phyloP scores from a whole-genome alignment of 768 basidiomycete genomes.

The Gymnopilus junonius region DNA sequence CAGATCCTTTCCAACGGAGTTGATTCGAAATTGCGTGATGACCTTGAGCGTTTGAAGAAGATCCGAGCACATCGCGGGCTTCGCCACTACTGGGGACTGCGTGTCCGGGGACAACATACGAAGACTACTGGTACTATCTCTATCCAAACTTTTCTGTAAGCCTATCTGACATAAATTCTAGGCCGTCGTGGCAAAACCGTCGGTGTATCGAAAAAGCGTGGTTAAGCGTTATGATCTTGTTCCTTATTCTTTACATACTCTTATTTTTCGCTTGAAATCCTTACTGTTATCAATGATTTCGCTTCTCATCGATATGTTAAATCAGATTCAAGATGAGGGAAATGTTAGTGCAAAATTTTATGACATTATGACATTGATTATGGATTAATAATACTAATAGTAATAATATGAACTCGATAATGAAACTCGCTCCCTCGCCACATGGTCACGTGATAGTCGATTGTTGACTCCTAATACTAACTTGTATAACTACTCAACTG shows the following conservation, averaged over 20 bases:
- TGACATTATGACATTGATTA: too few relatives aligned
- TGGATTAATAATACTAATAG: too few relatives aligned
- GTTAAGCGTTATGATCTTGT: slow-evolving; percentile 33
- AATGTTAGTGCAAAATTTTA: too few relatives aligned
- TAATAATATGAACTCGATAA: too few relatives aligned
- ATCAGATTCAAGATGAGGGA: too few relatives aligned
- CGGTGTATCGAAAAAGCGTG: slow-evolving; percentile 93
- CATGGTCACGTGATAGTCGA: too few relatives aligned
- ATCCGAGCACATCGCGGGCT: slow-evolving; percentile 96
- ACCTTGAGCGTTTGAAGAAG: slow-evolving; percentile 98
- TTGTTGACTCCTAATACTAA: too few relatives aligned
- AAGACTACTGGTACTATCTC: slow-evolving; percentile 91
- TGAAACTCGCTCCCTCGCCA: too few relatives aligned
- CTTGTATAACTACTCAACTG: too few relatives aligned
- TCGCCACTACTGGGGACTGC: slow-evolving; percentile 91
- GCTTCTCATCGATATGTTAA: too few relatives aligned
- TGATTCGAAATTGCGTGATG: slow-evolving; percentile 98
- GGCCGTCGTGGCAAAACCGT: slow-evolving; percentile 96
- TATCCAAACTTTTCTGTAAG: neutral
- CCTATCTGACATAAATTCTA: slow-evolving; percentile 29
- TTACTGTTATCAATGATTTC: neutral
- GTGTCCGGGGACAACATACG: slow-evolving; percentile 98
- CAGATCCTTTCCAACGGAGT: slow-evolving; percentile 97
- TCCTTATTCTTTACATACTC: neutral
- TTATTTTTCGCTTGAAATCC: too few relatives aligned